phyloP scores from a whole-genome alignment of 306 rosid species.

The Erythrophleum fordii region DNA sequence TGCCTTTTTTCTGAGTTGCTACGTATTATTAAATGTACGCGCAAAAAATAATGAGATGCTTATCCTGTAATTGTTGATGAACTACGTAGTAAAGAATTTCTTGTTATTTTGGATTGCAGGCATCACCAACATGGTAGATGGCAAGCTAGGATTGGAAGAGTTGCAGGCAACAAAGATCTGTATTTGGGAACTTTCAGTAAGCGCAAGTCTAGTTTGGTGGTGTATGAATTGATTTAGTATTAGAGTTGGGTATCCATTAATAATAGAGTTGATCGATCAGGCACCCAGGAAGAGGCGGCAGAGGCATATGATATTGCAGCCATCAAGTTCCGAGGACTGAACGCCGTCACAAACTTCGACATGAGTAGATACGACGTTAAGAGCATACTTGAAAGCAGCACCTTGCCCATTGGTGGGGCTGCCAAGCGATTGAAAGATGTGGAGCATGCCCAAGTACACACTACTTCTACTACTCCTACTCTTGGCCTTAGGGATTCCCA shows the following conservation, averaged over 20 bases:
- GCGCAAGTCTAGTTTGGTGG: neutral
- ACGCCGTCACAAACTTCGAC: constrained; percentile 73
- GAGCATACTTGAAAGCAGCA: constrained; percentile 75
- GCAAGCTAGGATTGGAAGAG: constrained; percentile 97
- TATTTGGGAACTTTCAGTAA: constrained; percentile 92
- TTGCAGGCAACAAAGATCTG: constrained; percentile 95
- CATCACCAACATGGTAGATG: constrained; percentile 98
- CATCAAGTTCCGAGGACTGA: constrained; percentile 65
- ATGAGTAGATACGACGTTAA: constrained; percentile 70
- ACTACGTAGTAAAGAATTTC: no score
- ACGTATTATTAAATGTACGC: no score
- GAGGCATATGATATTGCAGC: constrained; percentile 77
- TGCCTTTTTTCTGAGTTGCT: no score
- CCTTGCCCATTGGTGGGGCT: constrained; percentile 78
- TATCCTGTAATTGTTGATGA: no score
- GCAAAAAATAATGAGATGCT: no score
- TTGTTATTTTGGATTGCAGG: constrained; percentile 42
- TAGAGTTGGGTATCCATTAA: neutral
- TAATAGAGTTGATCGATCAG: constrained; percentile 13
- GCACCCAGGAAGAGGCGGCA: constrained; percentile 75
- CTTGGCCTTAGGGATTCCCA: constrained; percentile 36
- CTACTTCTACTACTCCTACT: neutral
- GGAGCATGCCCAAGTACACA: constrained; percentile 50
- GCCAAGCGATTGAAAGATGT: constrained; percentile 80
- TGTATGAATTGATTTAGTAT: no score